Percentiles rank a stretch among this genome's conserved stretches.
Conservation (phyloP, 1,284 basidiomycete genomes). For the Cutaneotrichosporon daszewskae region DNA sequence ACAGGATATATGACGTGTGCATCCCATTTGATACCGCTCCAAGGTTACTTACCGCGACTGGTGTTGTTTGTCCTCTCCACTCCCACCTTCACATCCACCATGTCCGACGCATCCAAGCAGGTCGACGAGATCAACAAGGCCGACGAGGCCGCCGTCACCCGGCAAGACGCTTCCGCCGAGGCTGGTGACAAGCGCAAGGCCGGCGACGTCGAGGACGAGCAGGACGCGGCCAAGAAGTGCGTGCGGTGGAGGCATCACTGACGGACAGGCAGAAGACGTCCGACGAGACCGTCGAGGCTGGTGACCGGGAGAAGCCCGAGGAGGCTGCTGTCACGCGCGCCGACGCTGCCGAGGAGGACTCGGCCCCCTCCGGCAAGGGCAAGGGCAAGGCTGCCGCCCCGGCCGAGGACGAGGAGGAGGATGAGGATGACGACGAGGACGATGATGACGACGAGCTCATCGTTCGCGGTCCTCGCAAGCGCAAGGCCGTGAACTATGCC, state of each 20-base stretch:
- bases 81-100: conserved; percentile 2
- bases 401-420: conserved; percentile 16
- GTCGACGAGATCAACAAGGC: conserved; percentile 11
- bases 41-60: too few relatives aligned
- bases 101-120: conserved; percentile 11
- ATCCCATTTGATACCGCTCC: background rate
- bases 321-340: conserved; percentile 1
- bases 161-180: conserved; percentile 7
- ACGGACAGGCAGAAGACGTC: conserved; percentile 26
- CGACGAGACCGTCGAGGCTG: conserved; percentile 4
- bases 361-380: conserved; percentile 29
- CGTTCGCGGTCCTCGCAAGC: conserved; percentile 25
- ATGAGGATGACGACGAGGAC: conserved; percentile 25
- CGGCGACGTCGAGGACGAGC: conserved; percentile 15
- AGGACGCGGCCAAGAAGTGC: conserved; percentile 30
- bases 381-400: conserved; percentile 25
- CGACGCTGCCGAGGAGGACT: background rate
- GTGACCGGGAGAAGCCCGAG: conserved; percentile 14
- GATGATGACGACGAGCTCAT: conserved; percentile 26
- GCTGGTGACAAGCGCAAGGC: conserved; percentile 31
- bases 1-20: background rate
- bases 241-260: conserved; percentile 4
- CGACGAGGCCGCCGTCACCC: background rate
- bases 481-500: conserved; percentile 32
- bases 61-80: too few relatives aligned